Percentiles rank a stretch among this genome's conserved stretches.
Evolutionary conservation across 441 rosid species (phyloP).

Genomic region (Bruguiera hainesii): DNA sequence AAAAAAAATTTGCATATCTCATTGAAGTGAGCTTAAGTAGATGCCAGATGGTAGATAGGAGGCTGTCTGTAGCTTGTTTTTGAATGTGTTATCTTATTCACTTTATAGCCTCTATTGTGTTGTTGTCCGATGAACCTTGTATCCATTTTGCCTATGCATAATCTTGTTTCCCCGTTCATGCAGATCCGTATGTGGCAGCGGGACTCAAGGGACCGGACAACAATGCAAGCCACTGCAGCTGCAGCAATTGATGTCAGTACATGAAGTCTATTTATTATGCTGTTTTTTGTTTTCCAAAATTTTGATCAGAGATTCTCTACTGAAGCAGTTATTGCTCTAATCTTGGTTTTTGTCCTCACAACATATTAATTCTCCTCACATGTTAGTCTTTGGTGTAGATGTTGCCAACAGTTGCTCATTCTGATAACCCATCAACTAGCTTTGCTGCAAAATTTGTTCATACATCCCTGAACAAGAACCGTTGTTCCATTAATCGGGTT

Average conservation of each 20-base stretch:
- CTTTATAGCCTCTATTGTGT: not conserved
- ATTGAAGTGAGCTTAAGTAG: no score
- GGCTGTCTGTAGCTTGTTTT: no score
- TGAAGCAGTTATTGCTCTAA: slow-evolving; percentile 1
- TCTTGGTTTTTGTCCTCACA: slow-evolving; percentile 10
- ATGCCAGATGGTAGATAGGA: no score
- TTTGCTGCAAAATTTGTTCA: slow-evolving; percentile 97
- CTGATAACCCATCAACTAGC: slow-evolving; percentile 98
- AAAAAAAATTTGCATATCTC: no score
- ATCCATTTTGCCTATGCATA: slow-evolving; percentile 18
- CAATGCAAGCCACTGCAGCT: slow-evolving; percentile 84
- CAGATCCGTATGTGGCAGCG: slow-evolving; percentile 87
- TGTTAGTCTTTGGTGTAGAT: slow-evolving; percentile 47
- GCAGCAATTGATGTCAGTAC: slow-evolving; percentile 84
- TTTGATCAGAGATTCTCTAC: not conserved
- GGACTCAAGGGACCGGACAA: slow-evolving; percentile 76
- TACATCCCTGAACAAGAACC: slow-evolving; percentile 90
- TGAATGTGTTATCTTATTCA: no score
- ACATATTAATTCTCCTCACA: slow-evolving; percentile 7
- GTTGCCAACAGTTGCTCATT: slow-evolving; percentile 84
- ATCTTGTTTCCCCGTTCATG: slow-evolving; percentile 19
- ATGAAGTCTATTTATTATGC: slow-evolving; percentile 10
- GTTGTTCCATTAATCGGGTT: slow-evolving; percentile 90
- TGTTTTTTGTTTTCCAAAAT: not conserved
- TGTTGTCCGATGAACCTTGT: slow-evolving; percentile 4